These are phyloP conservation scores for Rhizomucor pusillus DNA, from an alignment of 371 early-diverging fungal genomes.

Conservation along the genomic window DNA sequence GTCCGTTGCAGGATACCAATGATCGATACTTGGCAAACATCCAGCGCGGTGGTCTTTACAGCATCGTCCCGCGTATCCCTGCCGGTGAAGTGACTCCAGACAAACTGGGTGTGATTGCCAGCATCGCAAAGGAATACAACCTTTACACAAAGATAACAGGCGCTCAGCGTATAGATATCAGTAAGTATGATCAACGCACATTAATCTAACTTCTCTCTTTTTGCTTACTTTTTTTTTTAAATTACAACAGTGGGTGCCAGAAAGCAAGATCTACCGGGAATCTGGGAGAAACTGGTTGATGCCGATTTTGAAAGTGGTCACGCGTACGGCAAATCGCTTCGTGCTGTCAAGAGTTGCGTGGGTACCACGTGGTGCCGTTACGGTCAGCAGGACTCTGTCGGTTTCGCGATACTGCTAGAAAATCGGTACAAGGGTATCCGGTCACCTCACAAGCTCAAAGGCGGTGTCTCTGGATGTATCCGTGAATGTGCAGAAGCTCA, in stretches of 20 bases:
- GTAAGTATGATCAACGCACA: slow-evolving; percentile 8
- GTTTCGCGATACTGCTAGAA: slow-evolving; percentile 63
- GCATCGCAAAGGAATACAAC: slow-evolving; percentile 60
- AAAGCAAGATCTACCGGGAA: slow-evolving; percentile 60
- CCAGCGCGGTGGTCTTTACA: slow-evolving; percentile 68
- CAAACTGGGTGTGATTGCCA: slow-evolving; percentile 54
- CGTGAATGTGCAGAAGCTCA: slow-evolving; percentile 75
- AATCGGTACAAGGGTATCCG: slow-evolving; percentile 68
- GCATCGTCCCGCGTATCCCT: slow-evolving; percentile 66
- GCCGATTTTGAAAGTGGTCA: slow-evolving; percentile 68
- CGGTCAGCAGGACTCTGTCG: slow-evolving; percentile 68
- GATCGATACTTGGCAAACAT: slow-evolving; percentile 73
- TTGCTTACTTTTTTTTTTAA: not conserved
- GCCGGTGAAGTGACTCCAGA: slow-evolving; percentile 72
- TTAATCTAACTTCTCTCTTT: not conserved
- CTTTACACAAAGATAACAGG: slow-evolving; percentile 70
- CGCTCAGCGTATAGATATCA: slow-evolving; percentile 62
- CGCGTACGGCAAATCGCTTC: slow-evolving; percentile 70
- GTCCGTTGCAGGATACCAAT: slow-evolving; percentile 66
- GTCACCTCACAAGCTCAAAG: slow-evolving; percentile 67
- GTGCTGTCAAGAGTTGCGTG: slow-evolving; percentile 73
- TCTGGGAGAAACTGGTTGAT: slow-evolving; percentile 62
- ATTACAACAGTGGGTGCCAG: slow-evolving; percentile 56
- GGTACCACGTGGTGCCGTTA: slow-evolving; percentile 70
- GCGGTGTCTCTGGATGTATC: slow-evolving; percentile 62